Percentiles rank a stretch among this genome's conserved stretches.
phyloP scores from a whole-genome alignment of 306 rosid genomes.

The Cercis canadensis region DNA sequence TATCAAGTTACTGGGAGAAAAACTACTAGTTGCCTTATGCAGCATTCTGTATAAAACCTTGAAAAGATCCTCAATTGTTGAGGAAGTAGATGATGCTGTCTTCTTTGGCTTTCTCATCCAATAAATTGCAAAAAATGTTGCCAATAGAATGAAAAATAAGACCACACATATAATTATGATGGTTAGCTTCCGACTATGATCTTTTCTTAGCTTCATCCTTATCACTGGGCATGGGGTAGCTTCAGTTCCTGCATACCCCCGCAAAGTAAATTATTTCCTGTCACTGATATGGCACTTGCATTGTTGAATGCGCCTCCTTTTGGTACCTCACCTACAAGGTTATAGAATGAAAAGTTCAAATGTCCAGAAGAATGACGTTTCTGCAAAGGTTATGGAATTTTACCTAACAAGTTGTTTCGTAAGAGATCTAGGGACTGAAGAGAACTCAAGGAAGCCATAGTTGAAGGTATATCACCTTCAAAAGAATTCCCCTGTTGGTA shows the following conservation, averaged over 20 bases:
- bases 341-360: neutral
- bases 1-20: too few relatives aligned
- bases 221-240: neutral
- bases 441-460: neutral
- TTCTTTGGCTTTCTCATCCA: neutral
- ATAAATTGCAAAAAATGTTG: neutral
- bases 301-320: neutral
- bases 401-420: neutral
- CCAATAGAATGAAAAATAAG: neutral
- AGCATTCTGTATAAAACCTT: too few relatives aligned
- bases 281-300: neutral
- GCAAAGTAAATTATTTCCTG: neutral
- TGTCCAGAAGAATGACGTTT: neutral
- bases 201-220: neutral
- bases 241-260: neutral
- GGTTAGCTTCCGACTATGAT: neutral
- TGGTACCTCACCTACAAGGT: neutral
- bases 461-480: neutral
- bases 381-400: neutral
- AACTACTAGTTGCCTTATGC: too few relatives aligned
- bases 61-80: too few relatives aligned
- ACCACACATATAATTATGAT: neutral
- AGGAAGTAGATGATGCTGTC: too few relatives aligned
- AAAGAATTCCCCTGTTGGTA: neutral
- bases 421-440: neutral